These are phyloP conservation scores for Codiaeum variegatum DNA, from an alignment of 441 rosid species.

Conservation along the genomic window DNA sequence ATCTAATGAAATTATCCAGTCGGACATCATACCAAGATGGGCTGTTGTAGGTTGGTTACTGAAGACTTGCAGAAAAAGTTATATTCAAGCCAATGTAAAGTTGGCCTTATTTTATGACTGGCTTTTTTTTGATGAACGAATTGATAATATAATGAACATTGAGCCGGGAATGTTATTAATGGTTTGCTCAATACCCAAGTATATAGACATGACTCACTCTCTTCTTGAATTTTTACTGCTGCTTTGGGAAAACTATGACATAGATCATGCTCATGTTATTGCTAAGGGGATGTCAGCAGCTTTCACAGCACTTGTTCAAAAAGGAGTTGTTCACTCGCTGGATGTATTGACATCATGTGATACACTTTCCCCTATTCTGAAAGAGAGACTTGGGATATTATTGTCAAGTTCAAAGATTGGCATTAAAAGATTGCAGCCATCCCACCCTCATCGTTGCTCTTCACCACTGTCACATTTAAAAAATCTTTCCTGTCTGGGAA, in stretches of 20 bases:
- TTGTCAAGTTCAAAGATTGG: conserved; percentile 23
- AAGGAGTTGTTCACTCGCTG: conserved; percentile 60
- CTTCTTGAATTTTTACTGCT: conserved; percentile 76
- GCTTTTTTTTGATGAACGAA: conserved; percentile 73
- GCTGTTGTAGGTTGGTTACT: conserved; percentile 85
- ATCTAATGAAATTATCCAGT: conserved; percentile 51
- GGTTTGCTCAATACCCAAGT: conserved; percentile 64
- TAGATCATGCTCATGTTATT: conserved; percentile 38
- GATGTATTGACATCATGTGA: conserved; percentile 45
- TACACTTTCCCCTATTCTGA: conserved; percentile 45
- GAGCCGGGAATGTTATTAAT: conserved; percentile 83
- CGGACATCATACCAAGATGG: conserved; percentile 81
- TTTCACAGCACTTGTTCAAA: conserved; percentile 46
- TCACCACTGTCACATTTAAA: conserved; percentile 20
- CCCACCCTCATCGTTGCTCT: conserved; percentile 19
- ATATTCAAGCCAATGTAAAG: conserved; percentile 52
- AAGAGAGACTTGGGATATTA: conserved; percentile 47
- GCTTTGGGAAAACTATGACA: conserved; percentile 64
- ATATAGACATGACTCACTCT: conserved; percentile 52
- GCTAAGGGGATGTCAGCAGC: conserved; percentile 53
- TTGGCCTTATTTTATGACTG: conserved; percentile 79
- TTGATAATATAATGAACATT: conserved; percentile 74
- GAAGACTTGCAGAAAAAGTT: conserved; percentile 46
- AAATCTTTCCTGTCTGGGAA: conserved; percentile 12
- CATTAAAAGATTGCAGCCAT: conserved; percentile 19